Evolutionary conservation across 768 basidiomycete genomes (phyloP), one percentile per base, ranked within the genome.

Genomic region (Suillus spraguei): DNA sequence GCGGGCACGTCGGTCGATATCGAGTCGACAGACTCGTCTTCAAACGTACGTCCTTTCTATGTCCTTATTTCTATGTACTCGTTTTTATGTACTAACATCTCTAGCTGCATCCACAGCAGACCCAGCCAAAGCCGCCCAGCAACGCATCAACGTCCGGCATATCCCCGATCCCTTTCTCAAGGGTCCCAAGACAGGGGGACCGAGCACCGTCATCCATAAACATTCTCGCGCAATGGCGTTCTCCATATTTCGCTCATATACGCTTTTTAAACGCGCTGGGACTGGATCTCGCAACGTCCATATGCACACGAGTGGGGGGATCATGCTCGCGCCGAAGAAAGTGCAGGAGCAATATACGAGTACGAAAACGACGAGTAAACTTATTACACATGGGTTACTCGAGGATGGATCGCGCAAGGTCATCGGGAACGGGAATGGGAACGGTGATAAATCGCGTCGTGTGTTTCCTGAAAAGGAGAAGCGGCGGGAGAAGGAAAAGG

Each of bases 271-370:
- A 32, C 69, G 70, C 17, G 67, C 64, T 3, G 20, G 63, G 13
- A 63, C 54, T 24, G 61, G 17, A 24, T 44, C 72, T 56, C 63
- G 64, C 47, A 62, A 63, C 47, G 66, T 69, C 55, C 67, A 71
- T 63, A 66, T 72, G 65, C 69, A 75, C 11, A 72, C 71, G 59
- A 75, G 74, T 13, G 60, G 59, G 17, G 76, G 76, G 16, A 87
- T 93, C 61, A 76, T 94, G 66, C 77, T 94, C 14, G 91, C 89
- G 20, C 85, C 89, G 38, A 85, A 85, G 69, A 84, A 82, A 65
- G 91, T 93, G n/a, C 92, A 94, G 67, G 85, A 87, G 69, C 86
- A 88, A 17, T 93, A 85, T 68, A 92, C 90, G 20, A 91, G 85
- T 68, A 92, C 91, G 20, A 87, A 82, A 39, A 89, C 90, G 22